Evolutionary conservation across 768 basidiomycete species (phyloP), one percentile per base, ranked within the genome.

Genomic region (Lepiota subincarnata): DNA sequence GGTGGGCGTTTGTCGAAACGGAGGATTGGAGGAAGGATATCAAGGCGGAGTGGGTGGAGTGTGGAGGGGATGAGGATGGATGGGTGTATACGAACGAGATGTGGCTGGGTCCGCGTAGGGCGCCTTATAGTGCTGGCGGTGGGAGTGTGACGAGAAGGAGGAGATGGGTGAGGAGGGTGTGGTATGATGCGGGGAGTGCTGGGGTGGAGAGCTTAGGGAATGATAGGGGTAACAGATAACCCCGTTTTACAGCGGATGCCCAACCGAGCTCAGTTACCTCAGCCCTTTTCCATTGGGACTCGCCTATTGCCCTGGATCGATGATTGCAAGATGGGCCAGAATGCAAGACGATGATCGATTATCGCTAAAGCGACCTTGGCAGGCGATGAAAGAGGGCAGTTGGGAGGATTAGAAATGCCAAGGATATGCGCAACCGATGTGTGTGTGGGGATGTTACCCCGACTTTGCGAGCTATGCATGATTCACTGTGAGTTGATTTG

Each of bases 21-120:
- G 89, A 92, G 59, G 82, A 86, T 49, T 92, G 89, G 90, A 73
- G 84, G 48, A 75, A 80, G 22, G 89, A 91, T 66, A 48, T 82
- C 6, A 69, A 70, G 22, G 85, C 76, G 2, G 64, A 61, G 4
- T 92, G 89, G 89, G 73, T 74, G 0, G 69, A 61, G 4, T 70
- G 67, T 50, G 69, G 68, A 24, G 65, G 65, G 6, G 70, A 71
- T 65, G 57, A 59, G 28, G 87, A 82, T 60, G 90, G 88, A 2
- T 92, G 91, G 89, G 80, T 87, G 12, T 92, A 92, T 61, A 85
- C 85, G 6, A 87, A 89, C 57, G 89, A 90, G 54, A 70, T 76
- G 0, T 92, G 90, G 91, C 69, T 80, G 4, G 74, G 83, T 52
- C 72, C 81, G 51, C 68, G 64, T 36, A 68, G 63, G 57, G 57